A percentile compares a stretch with the other conserved stretches of the same genome.
phyloP scores from a whole-genome alignment of 352 stramenopile genomes.

The Pythium graminicola region DNA sequence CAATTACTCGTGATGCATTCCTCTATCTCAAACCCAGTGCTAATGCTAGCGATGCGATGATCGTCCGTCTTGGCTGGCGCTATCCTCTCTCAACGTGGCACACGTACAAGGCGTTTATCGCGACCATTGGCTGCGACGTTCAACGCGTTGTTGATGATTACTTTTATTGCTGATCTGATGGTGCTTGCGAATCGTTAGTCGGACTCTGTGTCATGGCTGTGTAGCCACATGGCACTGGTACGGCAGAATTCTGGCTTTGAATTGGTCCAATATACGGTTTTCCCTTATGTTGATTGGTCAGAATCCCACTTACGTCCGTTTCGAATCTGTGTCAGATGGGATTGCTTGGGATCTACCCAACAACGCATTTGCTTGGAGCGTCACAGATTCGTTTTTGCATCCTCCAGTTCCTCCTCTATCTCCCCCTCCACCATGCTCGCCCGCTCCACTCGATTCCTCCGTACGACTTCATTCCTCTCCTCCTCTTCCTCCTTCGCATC shows the following conservation, averaged over 20 bases:
- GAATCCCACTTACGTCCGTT: not conserved
- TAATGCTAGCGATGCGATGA: not conserved
- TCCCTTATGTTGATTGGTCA: slow-evolving; percentile 3
- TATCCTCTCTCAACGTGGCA: slow-evolving; percentile 17
- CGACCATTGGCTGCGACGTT: slow-evolving; percentile 15
- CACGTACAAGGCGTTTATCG: slow-evolving; percentile 15
- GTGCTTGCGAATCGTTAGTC: slow-evolving; percentile 3
- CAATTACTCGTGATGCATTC: slow-evolving; percentile 18
- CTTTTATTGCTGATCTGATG: slow-evolving; percentile 19
- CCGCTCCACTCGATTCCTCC: not conserved
- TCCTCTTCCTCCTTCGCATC: not conserved
- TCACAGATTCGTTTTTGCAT: slow-evolving; percentile 1
- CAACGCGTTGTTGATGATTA: slow-evolving; percentile 14
- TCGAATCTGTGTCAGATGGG: slow-evolving; percentile 8
- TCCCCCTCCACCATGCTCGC: not conserved
- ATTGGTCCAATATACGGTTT: slow-evolving; percentile 7
- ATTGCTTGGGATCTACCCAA: no score
- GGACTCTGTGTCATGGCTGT: slow-evolving; percentile 10
- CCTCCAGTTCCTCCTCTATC: not conserved
- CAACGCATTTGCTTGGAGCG: no score
- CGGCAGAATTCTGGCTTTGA: not conserved
- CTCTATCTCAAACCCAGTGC: slow-evolving; percentile 14
- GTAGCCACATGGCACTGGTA: slow-evolving; percentile 8
- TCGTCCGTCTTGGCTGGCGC: slow-evolving; percentile 19
- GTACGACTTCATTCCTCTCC: not conserved